Conservation (phyloP, 164 flowering plant genomes). For the Sextonia rubra region DNA sequence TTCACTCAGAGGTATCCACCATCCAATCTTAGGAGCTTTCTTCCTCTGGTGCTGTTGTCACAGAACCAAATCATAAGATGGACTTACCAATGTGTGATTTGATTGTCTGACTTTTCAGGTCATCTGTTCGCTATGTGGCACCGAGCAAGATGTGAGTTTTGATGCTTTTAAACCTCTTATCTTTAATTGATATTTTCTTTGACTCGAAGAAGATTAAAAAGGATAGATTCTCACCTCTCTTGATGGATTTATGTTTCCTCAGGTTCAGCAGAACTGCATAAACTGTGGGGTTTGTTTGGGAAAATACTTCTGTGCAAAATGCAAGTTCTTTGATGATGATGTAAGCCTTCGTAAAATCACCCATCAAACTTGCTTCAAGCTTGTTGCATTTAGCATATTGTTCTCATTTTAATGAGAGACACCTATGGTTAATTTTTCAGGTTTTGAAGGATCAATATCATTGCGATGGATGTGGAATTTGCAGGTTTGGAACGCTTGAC, state of each 20-base stretch:
- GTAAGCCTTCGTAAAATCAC: slow-evolving; percentile 29
- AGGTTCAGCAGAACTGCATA: slow-evolving; percentile 73
- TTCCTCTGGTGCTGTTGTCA: no score
- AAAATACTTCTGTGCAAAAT: slow-evolving; percentile 63
- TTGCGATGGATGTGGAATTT: slow-evolving; percentile 87
- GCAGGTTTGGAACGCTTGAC: slow-evolving; percentile 39
- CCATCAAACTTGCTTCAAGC: not conserved
- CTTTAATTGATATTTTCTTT: not conserved
- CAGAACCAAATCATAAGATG: no score
- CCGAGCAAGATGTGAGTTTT: slow-evolving; percentile 81
- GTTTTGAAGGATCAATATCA: slow-evolving; percentile 86
- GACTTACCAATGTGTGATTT: slow-evolving; percentile 7
- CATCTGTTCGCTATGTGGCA: slow-evolving; percentile 73
- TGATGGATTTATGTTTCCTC: slow-evolving; percentile 8
- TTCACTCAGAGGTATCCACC: no score
- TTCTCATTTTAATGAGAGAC: not conserved
- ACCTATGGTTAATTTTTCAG: slow-evolving; percentile 27
- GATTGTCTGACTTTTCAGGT: slow-evolving; percentile 43
- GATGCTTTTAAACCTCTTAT: not conserved
- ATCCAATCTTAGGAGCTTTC: no score
- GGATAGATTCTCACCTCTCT: not conserved
- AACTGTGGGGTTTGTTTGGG: slow-evolving; percentile 90
- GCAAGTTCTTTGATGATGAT: slow-evolving; percentile 92
- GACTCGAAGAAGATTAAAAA: not conserved
- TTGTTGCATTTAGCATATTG: not conserved